Evolutionary conservation across 1,284 basidiomycete species (phyloP), one percentile per base, ranked within the genome.

Genomic region (Hymenochaete sp.): DNA sequence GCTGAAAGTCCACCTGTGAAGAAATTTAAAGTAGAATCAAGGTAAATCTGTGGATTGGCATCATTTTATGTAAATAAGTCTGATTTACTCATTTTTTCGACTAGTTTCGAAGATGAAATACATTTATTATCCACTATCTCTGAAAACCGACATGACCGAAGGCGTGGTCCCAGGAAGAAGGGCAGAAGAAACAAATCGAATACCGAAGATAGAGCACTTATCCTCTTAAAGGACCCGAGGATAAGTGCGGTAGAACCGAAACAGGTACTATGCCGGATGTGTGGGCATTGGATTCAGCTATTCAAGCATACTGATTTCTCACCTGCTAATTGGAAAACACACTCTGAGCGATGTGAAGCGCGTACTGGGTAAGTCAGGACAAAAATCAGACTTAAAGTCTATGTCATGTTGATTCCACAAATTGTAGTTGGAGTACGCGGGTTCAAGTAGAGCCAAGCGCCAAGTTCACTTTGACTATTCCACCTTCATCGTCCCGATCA

Each of bases 181-280:
- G 42, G 38, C 43, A 28, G 28, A 45, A 18, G 33, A 42, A 42
- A 14, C 24, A 44, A 48, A 38, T 38, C 27, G 24, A 49, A 37
- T 10, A 8, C 26, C 7, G 45, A 51, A 31, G 41, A 51, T 32
- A 33, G 45, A 11, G 49, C 45, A 7, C 32, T 43, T 8, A 24
- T 37, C 7, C 36, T 51, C 4, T 40, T 51, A 9, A 42, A 47
- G 16, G 49, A 51, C 29, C 25, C 26, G 14, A 37, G 49, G 16
- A 41, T 47, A 27, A 41, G 37, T 33, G 49, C 49, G 10, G 49
- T 51, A 3, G 49, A 51, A 22, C 45, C 49, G 16, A 31, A 43
- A 29, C 49, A 51, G 36, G 49, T 51, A 4, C 18, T 51, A 27
- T 51, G 49, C 26, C 38, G 45, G 41, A 51, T 51, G 49, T 51